Evolutionary conservation across 176 grass and related monocot genomes (phyloP).

Genomic region (Zea luxurians): DNA sequence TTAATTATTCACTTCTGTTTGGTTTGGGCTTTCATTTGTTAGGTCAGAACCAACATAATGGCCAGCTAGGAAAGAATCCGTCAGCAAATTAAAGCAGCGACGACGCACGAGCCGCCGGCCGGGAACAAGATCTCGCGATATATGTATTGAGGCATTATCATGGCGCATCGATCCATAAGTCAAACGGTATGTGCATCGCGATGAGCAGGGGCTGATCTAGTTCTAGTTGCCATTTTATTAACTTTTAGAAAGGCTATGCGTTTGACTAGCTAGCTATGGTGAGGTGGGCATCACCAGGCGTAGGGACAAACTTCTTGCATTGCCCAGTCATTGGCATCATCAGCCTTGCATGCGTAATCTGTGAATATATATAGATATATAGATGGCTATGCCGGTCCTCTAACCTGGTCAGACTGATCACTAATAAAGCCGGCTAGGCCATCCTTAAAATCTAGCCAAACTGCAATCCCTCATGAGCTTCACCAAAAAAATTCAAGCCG

Average conservation of each 20-base stretch:
- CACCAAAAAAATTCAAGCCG: too few species aligned
- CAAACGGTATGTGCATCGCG: constrained; percentile 35
- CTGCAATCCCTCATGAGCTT: too few species aligned
- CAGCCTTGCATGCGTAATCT: constrained; percentile 39
- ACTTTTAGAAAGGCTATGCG: constrained; percentile 43
- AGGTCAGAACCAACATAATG: constrained; percentile 41
- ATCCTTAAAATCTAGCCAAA: too few species aligned
- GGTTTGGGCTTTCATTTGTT: constrained; percentile 46
- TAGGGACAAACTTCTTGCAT: constrained; percentile 25
- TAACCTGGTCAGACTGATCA: too few species aligned
- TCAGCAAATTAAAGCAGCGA: constrained; percentile 16
- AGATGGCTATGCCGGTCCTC: too few species aligned
- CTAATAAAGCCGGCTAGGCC: too few species aligned
- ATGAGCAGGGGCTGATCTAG: constrained; percentile 21
- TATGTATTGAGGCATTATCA: constrained; percentile 38
- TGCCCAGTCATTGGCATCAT: constrained; percentile 27
- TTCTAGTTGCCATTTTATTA: neutral
- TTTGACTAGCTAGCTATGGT: constrained; percentile 44
- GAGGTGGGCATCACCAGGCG: constrained; percentile 43
- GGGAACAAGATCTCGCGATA: constrained; percentile 33
- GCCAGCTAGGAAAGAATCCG: constrained; percentile 34
- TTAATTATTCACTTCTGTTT: constrained; percentile 30
- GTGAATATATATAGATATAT: neutral
- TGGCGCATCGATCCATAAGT: constrained; percentile 26
- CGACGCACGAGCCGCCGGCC: constrained; percentile 25